A percentile compares a stretch with the other conserved stretches of the same genome.
Conservation (phyloP, 352 stramenopile species). For the Nothophytophthora sp. region DNA sequence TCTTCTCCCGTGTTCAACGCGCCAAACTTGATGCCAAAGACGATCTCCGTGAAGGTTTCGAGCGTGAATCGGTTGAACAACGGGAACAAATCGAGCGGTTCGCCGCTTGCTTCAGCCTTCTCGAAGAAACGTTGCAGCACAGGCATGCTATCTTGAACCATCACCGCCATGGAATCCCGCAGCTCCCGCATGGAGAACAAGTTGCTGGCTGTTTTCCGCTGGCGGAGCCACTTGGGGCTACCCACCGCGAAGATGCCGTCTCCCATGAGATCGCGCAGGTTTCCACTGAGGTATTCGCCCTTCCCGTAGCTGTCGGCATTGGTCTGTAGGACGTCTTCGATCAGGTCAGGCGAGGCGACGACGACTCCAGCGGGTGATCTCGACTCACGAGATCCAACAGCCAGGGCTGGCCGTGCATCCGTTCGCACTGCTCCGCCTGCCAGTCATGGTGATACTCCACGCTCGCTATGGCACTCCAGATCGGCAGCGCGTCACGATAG, state of each 20-base stretch:
- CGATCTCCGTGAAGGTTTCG: slow-evolving; percentile 51
- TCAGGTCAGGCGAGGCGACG: slow-evolving; percentile 18
- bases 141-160: slow-evolving; percentile 22
- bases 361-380: slow-evolving; percentile 17
- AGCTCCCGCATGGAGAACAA: slow-evolving; percentile 45
- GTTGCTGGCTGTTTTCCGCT: slow-evolving; percentile 54
- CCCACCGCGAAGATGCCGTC: slow-evolving; percentile 44
- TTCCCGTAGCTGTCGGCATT: slow-evolving; percentile 41
- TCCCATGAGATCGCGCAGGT: slow-evolving; percentile 34
- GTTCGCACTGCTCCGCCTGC: slow-evolving; percentile 20
- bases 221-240: slow-evolving; percentile 34
- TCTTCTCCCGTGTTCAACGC: slow-evolving; percentile 6
- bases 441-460: slow-evolving; percentile 29
- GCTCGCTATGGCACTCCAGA: slow-evolving; percentile 18
- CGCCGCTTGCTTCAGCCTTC: not conserved
- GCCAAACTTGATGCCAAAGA: slow-evolving; percentile 33
- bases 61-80: slow-evolving; percentile 51
- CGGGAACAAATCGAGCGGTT: slow-evolving; percentile 32
- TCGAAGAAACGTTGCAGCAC: slow-evolving; percentile 26
- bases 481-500: slow-evolving; percentile 14
- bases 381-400: slow-evolving; percentile 28
- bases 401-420: slow-evolving; percentile 28
- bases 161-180: slow-evolving; percentile 38
- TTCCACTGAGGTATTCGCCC: slow-evolving; percentile 28
- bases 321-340: slow-evolving; percentile 41